phyloP scores from a whole-genome alignment of 2,329 filamentous ascomycete genomes.

The Pyricularia sp. region DNA sequence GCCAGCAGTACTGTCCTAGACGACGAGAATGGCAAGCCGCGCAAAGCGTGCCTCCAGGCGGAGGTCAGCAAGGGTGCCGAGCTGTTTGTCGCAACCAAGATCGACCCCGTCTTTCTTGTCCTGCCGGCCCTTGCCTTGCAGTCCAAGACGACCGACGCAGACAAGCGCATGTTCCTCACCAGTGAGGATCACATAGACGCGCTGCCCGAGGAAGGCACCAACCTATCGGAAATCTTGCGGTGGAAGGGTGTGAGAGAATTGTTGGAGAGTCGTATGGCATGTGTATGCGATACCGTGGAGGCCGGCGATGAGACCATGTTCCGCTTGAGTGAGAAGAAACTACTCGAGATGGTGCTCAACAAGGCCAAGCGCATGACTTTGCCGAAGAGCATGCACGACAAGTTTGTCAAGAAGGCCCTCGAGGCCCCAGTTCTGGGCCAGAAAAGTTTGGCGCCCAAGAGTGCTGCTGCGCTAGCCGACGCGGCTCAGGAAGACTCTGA shows the following conservation, averaged over 20 bases:
- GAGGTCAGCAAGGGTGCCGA: slow-evolving; percentile 52
- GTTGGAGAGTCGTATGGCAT: slow-evolving; percentile 53
- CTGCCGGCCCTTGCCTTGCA: slow-evolving; percentile 53
- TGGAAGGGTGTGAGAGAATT: slow-evolving; percentile 29
- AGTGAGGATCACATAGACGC: slow-evolving; percentile 61
- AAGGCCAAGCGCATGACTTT: slow-evolving; percentile 67
- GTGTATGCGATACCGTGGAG: slow-evolving; percentile 69
- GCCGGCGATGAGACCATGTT: slow-evolving; percentile 79
- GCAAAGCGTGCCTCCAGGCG: background rate
- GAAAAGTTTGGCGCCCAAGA: slow-evolving; percentile 36
- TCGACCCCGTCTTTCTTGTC: slow-evolving; percentile 76
- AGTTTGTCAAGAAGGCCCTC: slow-evolving; percentile 63
- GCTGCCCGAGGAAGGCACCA: slow-evolving; percentile 27
- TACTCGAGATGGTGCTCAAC: slow-evolving; percentile 47
- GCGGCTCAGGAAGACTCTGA: background rate
- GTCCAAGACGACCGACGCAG: slow-evolving; percentile 22
- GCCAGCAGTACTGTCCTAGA: slow-evolving; percentile 16
- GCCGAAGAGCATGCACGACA: slow-evolving; percentile 72
- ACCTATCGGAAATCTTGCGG: slow-evolving; percentile 44
- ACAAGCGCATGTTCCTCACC: slow-evolving; percentile 53
- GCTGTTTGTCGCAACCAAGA: slow-evolving; percentile 68
- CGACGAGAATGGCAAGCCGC: slow-evolving; percentile 6
- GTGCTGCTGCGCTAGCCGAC: slow-evolving; percentile 5
- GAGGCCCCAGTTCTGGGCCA: slow-evolving; percentile 64
- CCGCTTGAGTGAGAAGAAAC: slow-evolving; percentile 59